Evolutionary conservation across 345 rosid species (phyloP).

Genomic region (Ailanthus altissimus): DNA sequence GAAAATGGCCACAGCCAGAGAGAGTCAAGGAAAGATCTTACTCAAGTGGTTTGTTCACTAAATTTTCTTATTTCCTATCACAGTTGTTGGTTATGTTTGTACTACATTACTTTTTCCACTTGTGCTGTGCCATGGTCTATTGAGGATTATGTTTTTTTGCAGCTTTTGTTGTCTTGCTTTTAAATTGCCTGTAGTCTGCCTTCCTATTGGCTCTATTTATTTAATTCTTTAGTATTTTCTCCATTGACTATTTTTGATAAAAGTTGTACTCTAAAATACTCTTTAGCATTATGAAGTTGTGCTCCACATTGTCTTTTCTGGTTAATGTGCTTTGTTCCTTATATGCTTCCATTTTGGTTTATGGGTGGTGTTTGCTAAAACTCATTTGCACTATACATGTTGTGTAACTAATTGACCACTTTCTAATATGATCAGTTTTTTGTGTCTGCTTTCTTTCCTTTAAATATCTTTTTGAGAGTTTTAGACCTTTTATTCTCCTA

Average conservation of each 20-base stretch:
- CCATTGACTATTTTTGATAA: not conserved
- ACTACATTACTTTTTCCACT: not conserved
- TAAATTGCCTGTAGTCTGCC: not conserved
- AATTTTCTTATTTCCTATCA: conserved; percentile 19
- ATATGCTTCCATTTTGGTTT: not conserved
- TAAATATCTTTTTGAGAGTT: not conserved
- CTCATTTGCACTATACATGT: not conserved
- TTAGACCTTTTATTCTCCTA: not conserved
- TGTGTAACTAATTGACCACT: not conserved
- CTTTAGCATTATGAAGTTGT: not conserved
- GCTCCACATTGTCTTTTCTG: not conserved
- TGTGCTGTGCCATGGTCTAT: not conserved
- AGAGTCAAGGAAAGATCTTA: conserved; percentile 46
- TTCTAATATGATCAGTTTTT: not conserved
- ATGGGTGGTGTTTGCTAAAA: not conserved
- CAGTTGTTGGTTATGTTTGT: conserved; percentile 15
- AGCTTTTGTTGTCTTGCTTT: not conserved
- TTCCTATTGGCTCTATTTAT: not conserved
- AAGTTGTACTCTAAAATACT: not conserved
- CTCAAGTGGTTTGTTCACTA: conserved; percentile 64
- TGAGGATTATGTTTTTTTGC: not conserved
- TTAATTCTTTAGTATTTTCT: not conserved
- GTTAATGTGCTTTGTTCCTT: not conserved
- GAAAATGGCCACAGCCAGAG: conserved; percentile 58
- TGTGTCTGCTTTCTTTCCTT: not conserved